A percentile compares a stretch with the other conserved stretches of the same genome.
Conservation (phyloP, 345 rosid species). For the Balakata baccata region DNA sequence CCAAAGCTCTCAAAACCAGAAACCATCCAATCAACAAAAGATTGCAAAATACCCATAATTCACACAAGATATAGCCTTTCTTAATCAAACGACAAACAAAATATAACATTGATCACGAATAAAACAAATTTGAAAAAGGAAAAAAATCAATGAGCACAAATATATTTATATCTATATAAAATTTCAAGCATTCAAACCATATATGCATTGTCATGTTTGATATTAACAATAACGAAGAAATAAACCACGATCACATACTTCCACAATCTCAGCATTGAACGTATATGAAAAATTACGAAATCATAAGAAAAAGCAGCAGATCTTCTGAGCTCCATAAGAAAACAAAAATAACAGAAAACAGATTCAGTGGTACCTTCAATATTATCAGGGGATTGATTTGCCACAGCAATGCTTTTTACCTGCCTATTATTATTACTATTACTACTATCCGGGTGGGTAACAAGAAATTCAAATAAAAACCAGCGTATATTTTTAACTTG, state of each 20-base stretch:
- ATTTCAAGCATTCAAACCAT: not conserved
- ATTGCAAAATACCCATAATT: not conserved
- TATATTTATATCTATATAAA: too few species aligned
- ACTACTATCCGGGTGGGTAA: constrained; percentile 51
- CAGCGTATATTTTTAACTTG: not conserved
- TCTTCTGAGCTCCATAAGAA: constrained; percentile 10
- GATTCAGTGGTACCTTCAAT: constrained; percentile 49
- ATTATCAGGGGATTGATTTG: constrained; percentile 55
- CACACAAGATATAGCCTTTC: not conserved
- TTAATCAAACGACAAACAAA: not conserved
- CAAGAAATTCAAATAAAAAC: constrained; percentile 5
- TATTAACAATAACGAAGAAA: not conserved
- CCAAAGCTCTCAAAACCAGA: constrained; percentile 5
- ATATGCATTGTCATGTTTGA: constrained; percentile 1
- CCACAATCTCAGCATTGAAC: not conserved
- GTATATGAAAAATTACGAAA: not conserved
- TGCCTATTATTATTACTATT: constrained; percentile 36
- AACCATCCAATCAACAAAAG: not conserved
- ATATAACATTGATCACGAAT: not conserved
- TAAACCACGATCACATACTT: not conserved
- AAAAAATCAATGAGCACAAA: not conserved
- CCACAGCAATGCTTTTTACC: constrained; percentile 54
- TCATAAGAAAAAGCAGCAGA: constrained; percentile 19
- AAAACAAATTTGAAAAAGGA: not conserved
- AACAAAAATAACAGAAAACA: not conserved